A percentile compares a stretch with the other conserved stretches of the same genome.
Evolutionary conservation across 75 land plant species (phyloP).

Genomic region (Pseudotsuga menziesii): DNA sequence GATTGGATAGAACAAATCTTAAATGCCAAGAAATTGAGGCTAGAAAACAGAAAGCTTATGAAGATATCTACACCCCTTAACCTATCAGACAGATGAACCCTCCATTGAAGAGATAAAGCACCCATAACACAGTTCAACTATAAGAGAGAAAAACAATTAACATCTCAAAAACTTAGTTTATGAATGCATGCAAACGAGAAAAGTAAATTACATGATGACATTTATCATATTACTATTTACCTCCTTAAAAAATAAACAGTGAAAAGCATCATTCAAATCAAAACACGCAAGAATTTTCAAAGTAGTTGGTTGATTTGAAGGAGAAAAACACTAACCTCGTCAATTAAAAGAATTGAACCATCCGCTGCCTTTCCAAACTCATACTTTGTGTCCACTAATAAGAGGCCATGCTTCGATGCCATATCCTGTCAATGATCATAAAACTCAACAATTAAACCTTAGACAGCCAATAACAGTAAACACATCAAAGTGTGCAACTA

Average conservation of each 20-base stretch:
- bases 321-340: constrained; percentile 60
- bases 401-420: constrained; percentile 79
- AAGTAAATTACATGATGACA: not conserved
- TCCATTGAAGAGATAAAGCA: not conserved
- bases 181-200: not conserved
- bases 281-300: not conserved
- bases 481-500: not conserved
- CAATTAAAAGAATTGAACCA: constrained; percentile 84
- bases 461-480: not conserved
- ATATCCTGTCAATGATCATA: constrained; percentile 44
- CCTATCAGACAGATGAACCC: not conserved
- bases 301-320: not conserved
- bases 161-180: not conserved
- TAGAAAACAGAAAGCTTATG: not conserved
- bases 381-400: constrained; percentile 97
- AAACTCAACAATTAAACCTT: not conserved
- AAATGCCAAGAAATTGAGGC: not conserved
- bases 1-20: not conserved
- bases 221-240: not conserved
- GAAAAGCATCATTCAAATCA: not conserved
- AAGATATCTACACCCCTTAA: not conserved
- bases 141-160: not conserved
- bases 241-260: not conserved
- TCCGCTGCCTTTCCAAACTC: constrained; percentile 94
- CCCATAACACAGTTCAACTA: not conserved